These are phyloP conservation scores for Pisolithus sp. DNA, from an alignment of 768 basidiomycete species.

Conservation along the genomic window DNA sequence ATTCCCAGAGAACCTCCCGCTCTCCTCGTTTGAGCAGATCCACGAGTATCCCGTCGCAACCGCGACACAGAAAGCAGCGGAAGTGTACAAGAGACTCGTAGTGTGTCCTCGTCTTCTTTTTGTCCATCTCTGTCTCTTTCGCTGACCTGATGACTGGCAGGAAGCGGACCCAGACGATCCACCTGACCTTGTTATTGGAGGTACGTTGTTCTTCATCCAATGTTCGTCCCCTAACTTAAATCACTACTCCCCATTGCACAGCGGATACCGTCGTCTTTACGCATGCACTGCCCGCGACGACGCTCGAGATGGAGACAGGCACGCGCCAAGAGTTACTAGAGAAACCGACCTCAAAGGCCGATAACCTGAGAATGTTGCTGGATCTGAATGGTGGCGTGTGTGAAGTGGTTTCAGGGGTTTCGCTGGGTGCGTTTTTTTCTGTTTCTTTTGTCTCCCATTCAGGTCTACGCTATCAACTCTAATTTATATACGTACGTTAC, in stretches of 20 bases:
- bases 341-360: conserved; percentile 74
- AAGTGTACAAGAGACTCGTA: conserved; percentile 83
- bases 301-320: conserved; percentile 35
- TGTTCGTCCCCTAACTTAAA: neutral
- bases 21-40: conserved; percentile 60
- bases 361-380: conserved; percentile 51
- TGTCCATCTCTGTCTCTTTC: too few relatives aligned
- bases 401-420: conserved; percentile 89
- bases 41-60: conserved; percentile 75
- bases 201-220: conserved; percentile 25
- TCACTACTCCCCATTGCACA: conserved; percentile 20
- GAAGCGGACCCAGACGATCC: conserved; percentile 55
- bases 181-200: conserved; percentile 76
- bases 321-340: conserved; percentile 74
- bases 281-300: conserved; percentile 56
- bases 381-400: conserved; percentile 66
- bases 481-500: too few relatives aligned
- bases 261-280: conserved; percentile 96
- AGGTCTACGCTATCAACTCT: too few relatives aligned
- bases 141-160: conserved; percentile 20
- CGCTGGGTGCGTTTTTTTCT: conserved; percentile 49
- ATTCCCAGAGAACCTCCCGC: conserved; percentile 73
- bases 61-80: conserved; percentile 72
- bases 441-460: too few relatives aligned
- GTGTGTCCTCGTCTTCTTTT: conserved; percentile 29